Evolutionary conservation across 2,329 filamentous ascomycete species (phyloP).

Genomic region (Domatiomyces catenatus): DNA sequence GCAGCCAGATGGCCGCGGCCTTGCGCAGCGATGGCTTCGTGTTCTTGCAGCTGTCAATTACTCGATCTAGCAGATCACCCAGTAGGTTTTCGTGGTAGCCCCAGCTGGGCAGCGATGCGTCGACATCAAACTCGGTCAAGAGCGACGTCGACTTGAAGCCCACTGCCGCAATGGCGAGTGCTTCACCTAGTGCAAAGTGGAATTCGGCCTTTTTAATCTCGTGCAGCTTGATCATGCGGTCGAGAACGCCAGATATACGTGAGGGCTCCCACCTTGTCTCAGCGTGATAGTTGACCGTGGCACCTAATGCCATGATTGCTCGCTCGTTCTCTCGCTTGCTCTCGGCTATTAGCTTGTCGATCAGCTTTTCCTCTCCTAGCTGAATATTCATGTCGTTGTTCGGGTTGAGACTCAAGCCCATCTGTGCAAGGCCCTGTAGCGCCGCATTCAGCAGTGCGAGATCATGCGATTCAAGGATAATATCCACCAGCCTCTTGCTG

Average conservation of each 20-base stretch:
- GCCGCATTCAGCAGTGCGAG: background rate
- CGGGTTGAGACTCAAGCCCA: background rate
- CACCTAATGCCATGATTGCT: slow-evolving; percentile 66
- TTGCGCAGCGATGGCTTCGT: slow-evolving; percentile 83
- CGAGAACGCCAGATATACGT: slow-evolving; percentile 37
- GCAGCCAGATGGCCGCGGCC: slow-evolving; percentile 86
- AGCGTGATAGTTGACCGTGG: slow-evolving; percentile 39
- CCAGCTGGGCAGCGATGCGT: slow-evolving; percentile 33
- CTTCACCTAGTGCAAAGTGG: slow-evolving; percentile 82
- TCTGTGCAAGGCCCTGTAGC: background rate
- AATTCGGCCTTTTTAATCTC: slow-evolving; percentile 75
- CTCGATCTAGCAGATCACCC: slow-evolving; percentile 44
- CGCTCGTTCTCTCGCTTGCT: slow-evolving; percentile 69
- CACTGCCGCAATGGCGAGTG: slow-evolving; percentile 59
- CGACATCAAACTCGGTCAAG: slow-evolving; percentile 59
- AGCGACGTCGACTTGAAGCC: slow-evolving; percentile 76
- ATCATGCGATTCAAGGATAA: background rate
- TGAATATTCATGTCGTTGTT: background rate
- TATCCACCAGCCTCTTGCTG: background rate
- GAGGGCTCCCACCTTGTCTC: slow-evolving; percentile 23
- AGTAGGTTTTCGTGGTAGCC: slow-evolving; percentile 19
- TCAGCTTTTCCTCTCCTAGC: slow-evolving; percentile 29
- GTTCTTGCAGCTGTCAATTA: slow-evolving; percentile 61
- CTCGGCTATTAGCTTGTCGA: slow-evolving; percentile 48
- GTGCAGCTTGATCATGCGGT: slow-evolving; percentile 58